A percentile compares a stretch with the other conserved stretches of the same genome.
Conservation (phyloP, 441 rosid genomes). For the Theobroma grandiflorum region DNA sequence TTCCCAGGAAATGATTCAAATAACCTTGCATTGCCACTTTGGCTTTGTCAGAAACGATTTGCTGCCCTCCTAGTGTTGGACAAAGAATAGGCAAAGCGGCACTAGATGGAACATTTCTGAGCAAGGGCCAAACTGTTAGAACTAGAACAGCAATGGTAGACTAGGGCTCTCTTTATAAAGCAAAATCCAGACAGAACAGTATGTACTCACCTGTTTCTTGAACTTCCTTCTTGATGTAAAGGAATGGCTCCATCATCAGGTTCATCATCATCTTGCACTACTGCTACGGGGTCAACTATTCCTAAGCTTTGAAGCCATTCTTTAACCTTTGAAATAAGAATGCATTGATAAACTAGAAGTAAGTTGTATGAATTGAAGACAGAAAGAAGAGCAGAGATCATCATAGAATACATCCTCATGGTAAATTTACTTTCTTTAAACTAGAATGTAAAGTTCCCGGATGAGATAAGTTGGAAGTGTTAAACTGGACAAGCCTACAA, state of each 20-base stretch:
- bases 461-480: background rate
- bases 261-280: constrained; percentile 77
- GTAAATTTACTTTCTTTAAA: too few relatives aligned
- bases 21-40: constrained; percentile 75
- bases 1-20: constrained; percentile 72
- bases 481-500: background rate
- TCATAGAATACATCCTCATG: too few relatives aligned
- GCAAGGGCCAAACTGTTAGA: constrained; percentile 30
- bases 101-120: constrained; percentile 71
- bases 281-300: constrained; percentile 60
- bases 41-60: constrained; percentile 61
- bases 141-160: constrained; percentile 20
- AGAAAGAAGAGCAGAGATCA: background rate
- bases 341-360: constrained; percentile 23
- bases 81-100: constrained; percentile 74
- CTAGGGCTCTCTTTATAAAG: background rate
- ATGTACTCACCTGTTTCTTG: constrained; percentile 53
- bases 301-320: constrained; percentile 83
- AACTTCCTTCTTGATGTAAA: constrained; percentile 57
- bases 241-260: constrained; percentile 74
- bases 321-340: constrained; percentile 52
- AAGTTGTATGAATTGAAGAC: background rate
- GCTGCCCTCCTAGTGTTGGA: constrained; percentile 66
- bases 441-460: too few relatives aligned
- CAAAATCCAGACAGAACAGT: background rate